Conservation (phyloP, 352 stramenopile genomes). For the Globisporangium ultimum region DNA sequence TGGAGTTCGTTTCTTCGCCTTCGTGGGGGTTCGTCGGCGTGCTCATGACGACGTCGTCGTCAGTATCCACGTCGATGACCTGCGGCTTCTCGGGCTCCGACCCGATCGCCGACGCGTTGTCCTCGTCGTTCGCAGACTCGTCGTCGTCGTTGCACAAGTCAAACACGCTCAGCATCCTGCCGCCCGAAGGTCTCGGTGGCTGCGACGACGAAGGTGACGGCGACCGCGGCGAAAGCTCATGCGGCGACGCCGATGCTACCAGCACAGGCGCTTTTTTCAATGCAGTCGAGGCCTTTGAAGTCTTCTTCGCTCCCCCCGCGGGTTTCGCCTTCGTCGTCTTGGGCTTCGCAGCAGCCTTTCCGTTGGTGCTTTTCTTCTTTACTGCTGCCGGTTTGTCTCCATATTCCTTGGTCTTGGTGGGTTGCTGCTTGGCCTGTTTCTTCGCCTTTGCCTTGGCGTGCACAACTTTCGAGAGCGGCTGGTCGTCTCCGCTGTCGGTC, state of each 20-base stretch:
- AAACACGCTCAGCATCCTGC: conserved; percentile 72
- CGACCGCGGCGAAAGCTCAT: not conserved
- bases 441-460: conserved; percentile 25
- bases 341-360: conserved; percentile 1
- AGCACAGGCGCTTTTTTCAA: too few relatives aligned
- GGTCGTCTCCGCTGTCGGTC: conserved; percentile 10
- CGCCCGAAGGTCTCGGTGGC: conserved; percentile 18
- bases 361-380: not conserved
- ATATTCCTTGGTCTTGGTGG: not conserved
- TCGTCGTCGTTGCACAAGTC: conserved; percentile 56
- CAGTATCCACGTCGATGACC: conserved; percentile 24
- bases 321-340: conserved; percentile 8
- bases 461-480: conserved; percentile 9
- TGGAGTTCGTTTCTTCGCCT: conserved; percentile 21
- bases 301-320: not conserved
- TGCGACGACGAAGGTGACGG: conserved; percentile 11
- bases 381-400: not conserved
- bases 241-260: not conserved
- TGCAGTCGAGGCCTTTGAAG: not conserved
- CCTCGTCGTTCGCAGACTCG: conserved; percentile 23
- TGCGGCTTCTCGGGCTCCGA: conserved; percentile 13
- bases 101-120: conserved; percentile 12
- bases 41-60: conserved; percentile 20
- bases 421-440: conserved; percentile 5
- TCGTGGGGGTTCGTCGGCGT: conserved; percentile 7